These are phyloP conservation scores for Chamaecyparis obtusa DNA, from an alignment of 75 land plant species.

Conservation along the genomic window DNA sequence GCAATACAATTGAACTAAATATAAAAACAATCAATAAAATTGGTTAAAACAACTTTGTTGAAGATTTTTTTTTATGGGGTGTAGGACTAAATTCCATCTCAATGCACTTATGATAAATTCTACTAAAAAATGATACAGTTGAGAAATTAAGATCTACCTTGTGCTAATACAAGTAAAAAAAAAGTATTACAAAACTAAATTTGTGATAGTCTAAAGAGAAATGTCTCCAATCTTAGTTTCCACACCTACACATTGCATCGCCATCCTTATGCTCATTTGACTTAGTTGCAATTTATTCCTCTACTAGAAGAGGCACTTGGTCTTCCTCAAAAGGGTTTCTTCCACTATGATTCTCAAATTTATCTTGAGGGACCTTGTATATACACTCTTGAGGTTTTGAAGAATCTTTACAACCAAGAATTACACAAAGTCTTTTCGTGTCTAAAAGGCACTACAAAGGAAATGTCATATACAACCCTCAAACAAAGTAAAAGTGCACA, in stretches of 20 bases:
- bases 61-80: background rate
- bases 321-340: slow-evolving; percentile 93
- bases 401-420: slow-evolving; percentile 72
- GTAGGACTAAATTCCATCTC: background rate
- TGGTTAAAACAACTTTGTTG: too few species aligned
- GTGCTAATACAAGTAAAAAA: background rate
- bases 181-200: background rate
- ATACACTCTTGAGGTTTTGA: slow-evolving; percentile 82
- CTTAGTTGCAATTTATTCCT: slow-evolving; percentile 21
- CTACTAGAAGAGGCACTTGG: slow-evolving; percentile 77
- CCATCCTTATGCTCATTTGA: slow-evolving; percentile 45
- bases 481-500: too few species aligned
- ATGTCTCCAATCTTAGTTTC: background rate
- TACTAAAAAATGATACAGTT: background rate
- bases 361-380: slow-evolving; percentile 88
- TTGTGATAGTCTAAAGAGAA: background rate
- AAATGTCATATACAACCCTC: too few species aligned
- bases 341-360: slow-evolving; percentile 95
- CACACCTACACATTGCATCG: background rate
- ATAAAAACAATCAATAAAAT: too few species aligned
- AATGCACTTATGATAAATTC: background rate
- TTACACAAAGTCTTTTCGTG: too few species aligned
- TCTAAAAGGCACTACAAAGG: too few species aligned
- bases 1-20: too few species aligned
- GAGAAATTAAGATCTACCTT: background rate